Conservation (phyloP, 164 flowering plant genomes). For the Chloranthus sessilifolius region DNA sequence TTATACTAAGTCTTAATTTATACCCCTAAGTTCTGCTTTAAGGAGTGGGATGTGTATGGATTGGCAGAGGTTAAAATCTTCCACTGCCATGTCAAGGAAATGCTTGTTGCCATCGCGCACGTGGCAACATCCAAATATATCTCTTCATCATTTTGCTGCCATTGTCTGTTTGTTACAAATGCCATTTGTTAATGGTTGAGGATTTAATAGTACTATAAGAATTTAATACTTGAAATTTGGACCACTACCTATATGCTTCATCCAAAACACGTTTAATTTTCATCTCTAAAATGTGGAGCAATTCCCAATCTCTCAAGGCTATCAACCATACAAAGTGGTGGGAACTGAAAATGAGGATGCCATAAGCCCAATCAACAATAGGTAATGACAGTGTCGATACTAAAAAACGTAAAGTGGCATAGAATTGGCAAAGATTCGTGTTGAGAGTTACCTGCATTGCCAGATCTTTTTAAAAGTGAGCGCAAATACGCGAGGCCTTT, state of each 20-base stretch:
- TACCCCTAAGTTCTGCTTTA: no score
- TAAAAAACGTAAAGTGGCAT: neutral
- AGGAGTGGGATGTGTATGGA: no score
- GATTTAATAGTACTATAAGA: neutral
- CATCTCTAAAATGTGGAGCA: constrained; percentile 52
- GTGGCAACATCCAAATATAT: constrained; percentile 48
- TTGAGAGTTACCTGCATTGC: constrained; percentile 51
- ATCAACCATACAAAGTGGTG: constrained; percentile 56
- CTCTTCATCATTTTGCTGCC: constrained; percentile 70
- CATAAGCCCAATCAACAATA: constrained; percentile 1
- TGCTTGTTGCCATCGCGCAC: constrained; percentile 48
- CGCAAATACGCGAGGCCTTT: constrained; percentile 59
- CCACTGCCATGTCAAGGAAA: constrained; percentile 39
- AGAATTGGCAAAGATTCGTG: no score
- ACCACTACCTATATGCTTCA: constrained; percentile 57
- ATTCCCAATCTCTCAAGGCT: constrained; percentile 65
- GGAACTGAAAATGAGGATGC: constrained; percentile 56
- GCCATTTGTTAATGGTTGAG: neutral
- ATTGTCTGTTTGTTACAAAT: constrained; percentile 38
- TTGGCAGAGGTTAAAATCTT: constrained; percentile 56
- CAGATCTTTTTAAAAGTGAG: constrained; percentile 44
- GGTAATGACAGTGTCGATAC: no score
- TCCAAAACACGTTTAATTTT: constrained; percentile 50
- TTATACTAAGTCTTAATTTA: no score
- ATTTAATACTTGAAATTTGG: neutral